phyloP scores from a whole-genome alignment of 108 stramenopile species.

The Fragilariopsis cylindrus region DNA sequence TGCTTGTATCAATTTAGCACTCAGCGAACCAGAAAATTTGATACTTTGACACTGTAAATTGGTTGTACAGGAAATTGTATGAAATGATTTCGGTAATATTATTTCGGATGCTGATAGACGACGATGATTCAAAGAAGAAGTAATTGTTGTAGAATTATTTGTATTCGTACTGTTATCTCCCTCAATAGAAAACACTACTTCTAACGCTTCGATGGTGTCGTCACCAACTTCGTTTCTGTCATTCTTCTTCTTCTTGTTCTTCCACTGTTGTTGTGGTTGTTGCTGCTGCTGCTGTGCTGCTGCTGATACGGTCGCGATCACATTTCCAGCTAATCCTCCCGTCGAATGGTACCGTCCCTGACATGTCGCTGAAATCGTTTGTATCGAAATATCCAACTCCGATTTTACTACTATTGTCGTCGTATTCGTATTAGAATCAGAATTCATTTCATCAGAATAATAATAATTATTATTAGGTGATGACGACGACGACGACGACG shows the following conservation, averaged over 20 bases:
- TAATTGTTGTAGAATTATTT: background rate
- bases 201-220: background rate
- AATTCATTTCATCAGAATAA: too few species aligned
- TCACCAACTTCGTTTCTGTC: background rate
- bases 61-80: conserved; percentile 32
- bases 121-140: too few species aligned
- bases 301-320: conserved; percentile 32
- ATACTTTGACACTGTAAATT: conserved; percentile 28
- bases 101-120: background rate
- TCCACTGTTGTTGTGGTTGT: too few species aligned
- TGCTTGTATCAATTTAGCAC: conserved; percentile 64
- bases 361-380: conserved; percentile 50
- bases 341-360: conserved; percentile 57
- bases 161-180: background rate
- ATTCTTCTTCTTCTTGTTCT: background rate
- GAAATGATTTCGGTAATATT: background rate
- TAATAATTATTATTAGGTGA: too few species aligned
- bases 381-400: conserved; percentile 16
- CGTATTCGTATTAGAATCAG: background rate
- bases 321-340: conserved; percentile 48
- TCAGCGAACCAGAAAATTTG: conserved; percentile 63
- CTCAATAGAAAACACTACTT: background rate
- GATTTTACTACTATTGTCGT: background rate
- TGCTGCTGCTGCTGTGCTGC: too few species aligned
- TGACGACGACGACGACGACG: too few species aligned